Evolutionary conservation across 1,139 yeast species (phyloP), one percentile per base, ranked within the genome.

Genomic region (Yamadazyma taylorii): DNA sequence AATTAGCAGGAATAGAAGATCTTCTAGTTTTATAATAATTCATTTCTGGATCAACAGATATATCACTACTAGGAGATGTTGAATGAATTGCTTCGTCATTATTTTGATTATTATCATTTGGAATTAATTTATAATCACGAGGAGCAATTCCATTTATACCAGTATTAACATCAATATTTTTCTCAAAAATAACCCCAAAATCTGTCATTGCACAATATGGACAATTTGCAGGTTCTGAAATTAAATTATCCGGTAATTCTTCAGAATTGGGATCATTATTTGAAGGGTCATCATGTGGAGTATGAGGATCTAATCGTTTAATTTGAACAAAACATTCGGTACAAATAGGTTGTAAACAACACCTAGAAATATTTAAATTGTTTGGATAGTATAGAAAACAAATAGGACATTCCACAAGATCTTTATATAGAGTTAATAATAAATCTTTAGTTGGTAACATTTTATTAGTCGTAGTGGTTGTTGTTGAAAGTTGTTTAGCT

Each of bases 281-380:
- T 5, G 56, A 56, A 12, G 51, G 51, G 36, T 61, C 79, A 44
- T 85, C 94, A 55, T 87, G 95, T 0, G 97, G 96, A 24, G 90
- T 87, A 60, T 90, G 97, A 0, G 98, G 97, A n/a, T 88, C 95
- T 19, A 85, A 70, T 41, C 98, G 74, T 59, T 86, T 89, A 56
- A 92, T 89, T 59, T 90, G 97, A 7, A 90, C 97, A 74, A 92
- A 92, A 59, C 98, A 92, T 61, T 92, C 98, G 1, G 96, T 78
- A 61, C 98, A 92, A 16, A 92, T 89, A 2, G 95, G 92, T 58
- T 92, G 97, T 35, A 79, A 75, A 58, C 98, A 92, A 60, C 98
- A 92, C 33, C 95, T 71, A n/a, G 96, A 84, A 36, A 75, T 60
- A 63, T 92, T 92, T 48, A 90, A 64, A 52, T 81, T 79, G 33